A percentile compares a stretch with the other conserved stretches of the same genome.
Evolutionary conservation across 2,329 filamentous ascomycete species (phyloP).

Genomic region (Phyllosticta citribraziliensis): DNA sequence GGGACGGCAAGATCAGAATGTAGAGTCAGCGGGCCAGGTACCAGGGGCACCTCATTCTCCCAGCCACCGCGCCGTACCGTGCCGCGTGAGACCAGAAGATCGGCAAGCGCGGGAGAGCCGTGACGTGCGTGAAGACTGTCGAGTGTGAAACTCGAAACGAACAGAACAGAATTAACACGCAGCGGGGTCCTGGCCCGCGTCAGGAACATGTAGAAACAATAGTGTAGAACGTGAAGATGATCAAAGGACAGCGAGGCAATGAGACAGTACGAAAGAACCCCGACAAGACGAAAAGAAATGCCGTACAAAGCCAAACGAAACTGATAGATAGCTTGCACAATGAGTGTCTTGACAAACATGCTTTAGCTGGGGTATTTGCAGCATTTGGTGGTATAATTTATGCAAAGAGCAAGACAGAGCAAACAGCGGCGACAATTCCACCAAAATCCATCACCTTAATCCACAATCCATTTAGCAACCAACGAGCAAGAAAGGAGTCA

Average conservation of each 20-base stretch:
- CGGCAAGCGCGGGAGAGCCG: too few species aligned
- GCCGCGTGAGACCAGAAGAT: too few species aligned
- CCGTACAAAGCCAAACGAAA: neutral
- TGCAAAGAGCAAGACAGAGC: neutral
- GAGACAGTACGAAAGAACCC: neutral
- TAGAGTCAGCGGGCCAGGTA: too few species aligned
- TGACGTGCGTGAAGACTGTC: too few species aligned
- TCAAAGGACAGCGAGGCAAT: neutral
- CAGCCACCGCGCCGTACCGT: too few species aligned
- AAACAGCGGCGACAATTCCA: neutral
- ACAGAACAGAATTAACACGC: too few species aligned
- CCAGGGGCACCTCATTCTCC: too few species aligned
- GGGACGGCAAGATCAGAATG: too few species aligned
- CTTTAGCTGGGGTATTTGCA: neutral
- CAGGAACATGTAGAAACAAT: neutral
- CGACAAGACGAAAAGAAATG: neutral
- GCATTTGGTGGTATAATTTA: neutral
- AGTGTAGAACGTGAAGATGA: neutral
- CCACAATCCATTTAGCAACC: neutral
- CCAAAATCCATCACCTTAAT: neutral
- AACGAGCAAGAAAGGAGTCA: conserved; percentile 1
- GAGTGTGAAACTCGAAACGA: too few species aligned
- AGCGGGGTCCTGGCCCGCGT: neutral
- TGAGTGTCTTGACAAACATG: neutral
- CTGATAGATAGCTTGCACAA: neutral